Evolutionary conservation across 495 filamentous ascomycete genomes (phyloP).

Genomic region (Xylona heveae): DNA sequence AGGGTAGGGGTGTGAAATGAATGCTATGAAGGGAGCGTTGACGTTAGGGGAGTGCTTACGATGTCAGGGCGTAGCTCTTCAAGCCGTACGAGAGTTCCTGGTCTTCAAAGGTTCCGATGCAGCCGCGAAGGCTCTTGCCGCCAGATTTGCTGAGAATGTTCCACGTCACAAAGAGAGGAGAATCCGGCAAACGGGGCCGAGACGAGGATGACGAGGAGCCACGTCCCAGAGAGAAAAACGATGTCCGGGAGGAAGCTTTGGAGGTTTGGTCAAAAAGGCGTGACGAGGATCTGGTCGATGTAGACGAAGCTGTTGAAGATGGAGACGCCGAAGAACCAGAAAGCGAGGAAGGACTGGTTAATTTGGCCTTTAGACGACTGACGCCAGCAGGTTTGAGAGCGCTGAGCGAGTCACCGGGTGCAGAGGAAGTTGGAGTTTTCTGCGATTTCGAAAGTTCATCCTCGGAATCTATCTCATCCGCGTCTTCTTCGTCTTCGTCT

Average conservation of each 20-base stretch:
- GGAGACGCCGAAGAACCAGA: conserved; percentile 21
- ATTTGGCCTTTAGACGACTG: conserved; percentile 8
- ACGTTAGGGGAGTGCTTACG: conserved; percentile 26
- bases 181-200: conserved; percentile 9
- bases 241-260: conserved; percentile 20
- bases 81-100: conserved; percentile 55
- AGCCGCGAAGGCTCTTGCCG: conserved; percentile 57
- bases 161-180: conserved; percentile 91
- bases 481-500: conserved; percentile 8
- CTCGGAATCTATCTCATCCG: conserved; percentile 4
- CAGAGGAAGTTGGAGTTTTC: not conserved
- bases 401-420: conserved; percentile 5
- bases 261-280: conserved; percentile 23
- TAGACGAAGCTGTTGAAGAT: conserved; percentile 23
- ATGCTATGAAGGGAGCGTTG: no score
- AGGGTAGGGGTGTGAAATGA: no score
- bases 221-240: conserved; percentile 19
- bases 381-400: no score
- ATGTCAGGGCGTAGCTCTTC: conserved; percentile 63
- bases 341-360: conserved; percentile 12
- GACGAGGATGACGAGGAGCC: conserved; percentile 11
- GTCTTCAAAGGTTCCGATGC: conserved; percentile 87
- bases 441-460: conserved; percentile 4
- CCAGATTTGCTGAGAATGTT: conserved; percentile 42
- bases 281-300: conserved; percentile 22